Evolutionary conservation across 306 rosid genomes (phyloP).

Genomic region (Vigna unguiculata): DNA sequence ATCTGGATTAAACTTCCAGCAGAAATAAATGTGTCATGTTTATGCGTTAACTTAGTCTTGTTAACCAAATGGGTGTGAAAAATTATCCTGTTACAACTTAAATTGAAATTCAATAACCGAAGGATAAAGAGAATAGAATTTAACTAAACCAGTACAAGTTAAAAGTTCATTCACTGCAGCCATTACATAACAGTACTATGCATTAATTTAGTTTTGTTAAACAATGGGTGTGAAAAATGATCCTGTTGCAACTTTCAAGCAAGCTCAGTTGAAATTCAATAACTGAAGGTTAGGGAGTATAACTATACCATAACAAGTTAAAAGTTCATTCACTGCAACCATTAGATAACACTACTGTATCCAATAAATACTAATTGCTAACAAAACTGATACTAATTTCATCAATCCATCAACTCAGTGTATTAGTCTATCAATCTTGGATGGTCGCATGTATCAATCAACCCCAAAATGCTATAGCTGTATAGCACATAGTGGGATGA

Average conservation of each 20-base stretch:
- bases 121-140: too few species aligned
- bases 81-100: too few species aligned
- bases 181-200: slow-evolving; percentile 15
- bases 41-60: background rate
- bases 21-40: background rate
- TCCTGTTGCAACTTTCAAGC: slow-evolving; percentile 2
- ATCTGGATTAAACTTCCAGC: slow-evolving; percentile 18
- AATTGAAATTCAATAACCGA: too few species aligned
- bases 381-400: slow-evolving; percentile 24
- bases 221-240: slow-evolving; percentile 5
- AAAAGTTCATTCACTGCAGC: slow-evolving; percentile 9
- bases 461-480: background rate
- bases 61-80: too few species aligned
- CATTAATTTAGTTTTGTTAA: slow-evolving; percentile 12
- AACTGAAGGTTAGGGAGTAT: slow-evolving; percentile 1
- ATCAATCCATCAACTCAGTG: slow-evolving; percentile 20
- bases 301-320: background rate
- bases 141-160: slow-evolving; percentile 2
- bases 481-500: background rate
- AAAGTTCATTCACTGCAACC: slow-evolving; percentile 3
- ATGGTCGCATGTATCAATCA: background rate
- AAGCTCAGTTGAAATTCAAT: slow-evolving; percentile 33
- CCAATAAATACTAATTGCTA: slow-evolving; percentile 8
- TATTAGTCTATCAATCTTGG: background rate
- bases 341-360: slow-evolving; percentile 16